Evolutionary conservation across 164 flowering plant species (phyloP), one percentile per base, ranked within the genome.

Genomic region (Sextonia rubra): DNA sequence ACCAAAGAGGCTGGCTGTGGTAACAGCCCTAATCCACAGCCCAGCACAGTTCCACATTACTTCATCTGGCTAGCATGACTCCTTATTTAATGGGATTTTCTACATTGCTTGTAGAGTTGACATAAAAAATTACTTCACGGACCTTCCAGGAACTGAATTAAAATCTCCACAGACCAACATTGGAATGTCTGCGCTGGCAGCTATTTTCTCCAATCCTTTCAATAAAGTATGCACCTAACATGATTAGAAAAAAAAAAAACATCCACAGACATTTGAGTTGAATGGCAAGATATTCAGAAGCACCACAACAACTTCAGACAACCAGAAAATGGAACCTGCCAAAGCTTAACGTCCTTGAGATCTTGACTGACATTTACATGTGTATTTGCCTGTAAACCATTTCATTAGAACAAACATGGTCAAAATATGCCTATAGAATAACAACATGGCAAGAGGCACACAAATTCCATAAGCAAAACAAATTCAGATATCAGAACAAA

Each of bases 151-250:
- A 68, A 82, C 78, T 12, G 99, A 87, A 80, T 87, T 91, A 71
- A 96, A 96, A 85, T 96, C 98, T 23, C 99, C 99, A 83, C 99
- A 96, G 8, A 96, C 98, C 77, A 96, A 71, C 99, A 93, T 96
- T 3, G 99, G 99, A 48, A 93, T 96, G 74, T 96, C 97, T 52
- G 97, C 99, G 82, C 98, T 93, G 69, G 85, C 88, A 77, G 99
- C 99, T 74, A 96, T 96, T 82, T 96, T 96, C 74, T 96, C 99
- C 85, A 96, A 78, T 62, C 99, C 99, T 84, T 96, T 96, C 47
- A 94, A 72, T 25, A 94, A 86, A 66, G 98, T 94, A 73, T 89
- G 95, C 66, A 91, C 97, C 97, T 94, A 77, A 77, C 4, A 66
- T 61, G 64, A 24, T 61, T 3, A 37, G 1, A 17, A 52, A 37